phyloP scores from a whole-genome alignment of 139 green algal genomes.

The Raphidocelis subcapitata region DNA sequence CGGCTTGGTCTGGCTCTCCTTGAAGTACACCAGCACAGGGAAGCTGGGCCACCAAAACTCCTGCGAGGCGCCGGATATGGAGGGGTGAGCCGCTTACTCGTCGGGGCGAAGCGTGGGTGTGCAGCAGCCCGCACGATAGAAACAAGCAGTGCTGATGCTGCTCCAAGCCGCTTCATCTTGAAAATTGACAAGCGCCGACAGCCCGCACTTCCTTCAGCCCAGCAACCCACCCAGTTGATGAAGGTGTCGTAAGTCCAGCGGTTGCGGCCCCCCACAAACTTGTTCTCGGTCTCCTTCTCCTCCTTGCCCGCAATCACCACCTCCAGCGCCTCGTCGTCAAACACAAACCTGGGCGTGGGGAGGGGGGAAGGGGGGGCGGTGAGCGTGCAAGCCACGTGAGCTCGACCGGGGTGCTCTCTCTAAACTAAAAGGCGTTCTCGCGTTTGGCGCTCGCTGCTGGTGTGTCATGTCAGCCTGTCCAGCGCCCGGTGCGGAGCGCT shows the following conservation, averaged over 20 bases:
- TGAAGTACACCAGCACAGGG: slow-evolving; percentile 97
- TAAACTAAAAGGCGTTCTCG: background rate
- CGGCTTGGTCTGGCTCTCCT: slow-evolving; percentile 97
- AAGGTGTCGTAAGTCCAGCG: slow-evolving; percentile 81
- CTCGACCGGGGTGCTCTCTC: background rate
- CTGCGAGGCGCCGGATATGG: slow-evolving; percentile 24
- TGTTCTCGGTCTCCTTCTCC: slow-evolving; percentile 74
- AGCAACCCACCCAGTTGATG: slow-evolving; percentile 73
- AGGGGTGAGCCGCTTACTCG: no score
- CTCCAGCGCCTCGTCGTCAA: slow-evolving; percentile 71
- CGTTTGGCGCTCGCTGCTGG: background rate
- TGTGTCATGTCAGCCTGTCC: background rate
- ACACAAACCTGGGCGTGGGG: slow-evolving; percentile 62
- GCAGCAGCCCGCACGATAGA: no score
- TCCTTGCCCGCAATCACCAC: slow-evolving; percentile 60
- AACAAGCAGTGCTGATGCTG: no score
- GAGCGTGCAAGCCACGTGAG: background rate
- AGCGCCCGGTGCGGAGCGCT: background rate
- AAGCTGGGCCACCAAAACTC: slow-evolving; percentile 95
- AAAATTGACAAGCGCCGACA: no score
- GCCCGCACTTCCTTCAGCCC: no score
- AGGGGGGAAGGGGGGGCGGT: background rate
- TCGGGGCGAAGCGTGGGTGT: no score
- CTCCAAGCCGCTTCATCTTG: no score
- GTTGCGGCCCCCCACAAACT: slow-evolving; percentile 86